phyloP scores from a whole-genome alignment of 2,329 filamentous ascomycete genomes.

The Fusarium neocosmosporiellum region DNA sequence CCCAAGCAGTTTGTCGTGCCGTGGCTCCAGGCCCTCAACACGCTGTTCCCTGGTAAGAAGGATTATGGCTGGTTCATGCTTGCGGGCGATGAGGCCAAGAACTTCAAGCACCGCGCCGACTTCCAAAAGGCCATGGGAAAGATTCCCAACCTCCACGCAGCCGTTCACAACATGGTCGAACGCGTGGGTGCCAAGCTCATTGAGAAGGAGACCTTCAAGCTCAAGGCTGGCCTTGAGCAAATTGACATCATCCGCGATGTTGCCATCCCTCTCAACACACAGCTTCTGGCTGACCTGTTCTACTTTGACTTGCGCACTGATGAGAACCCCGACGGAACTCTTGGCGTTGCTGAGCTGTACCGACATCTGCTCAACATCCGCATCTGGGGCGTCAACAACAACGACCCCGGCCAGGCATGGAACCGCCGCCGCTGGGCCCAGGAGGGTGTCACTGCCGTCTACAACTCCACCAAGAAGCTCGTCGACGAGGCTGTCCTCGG shows the following conservation, averaged over 20 bases:
- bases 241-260: constrained; percentile 62
- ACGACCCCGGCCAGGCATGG: constrained; percentile 59
- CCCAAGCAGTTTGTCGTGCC: constrained; percentile 48
- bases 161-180: constrained; percentile 49
- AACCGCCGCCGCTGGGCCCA: constrained; percentile 56
- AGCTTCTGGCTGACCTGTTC: constrained; percentile 67
- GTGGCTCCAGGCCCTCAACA: constrained; percentile 48
- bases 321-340: constrained; percentile 62
- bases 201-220: constrained; percentile 50
- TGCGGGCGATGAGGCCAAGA: constrained; percentile 48
- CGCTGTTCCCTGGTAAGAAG: constrained; percentile 51
- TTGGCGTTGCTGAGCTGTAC: constrained; percentile 56
- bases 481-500: constrained; percentile 50
- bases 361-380: constrained; percentile 56
- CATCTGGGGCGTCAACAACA: constrained; percentile 59
- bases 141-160: constrained; percentile 46
- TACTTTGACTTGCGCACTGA: constrained; percentile 68
- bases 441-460: constrained; percentile 52
- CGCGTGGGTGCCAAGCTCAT: constrained; percentile 53
- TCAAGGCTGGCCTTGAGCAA: constrained; percentile 52
- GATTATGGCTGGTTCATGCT: constrained; percentile 54
- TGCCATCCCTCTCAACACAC: constrained; percentile 67
- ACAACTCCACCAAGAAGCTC: constrained; percentile 52
- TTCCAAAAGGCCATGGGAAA: constrained; percentile 49
- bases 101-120: constrained; percentile 47